Conservation (phyloP, 306 rosid species). For the Pueraria montana region DNA sequence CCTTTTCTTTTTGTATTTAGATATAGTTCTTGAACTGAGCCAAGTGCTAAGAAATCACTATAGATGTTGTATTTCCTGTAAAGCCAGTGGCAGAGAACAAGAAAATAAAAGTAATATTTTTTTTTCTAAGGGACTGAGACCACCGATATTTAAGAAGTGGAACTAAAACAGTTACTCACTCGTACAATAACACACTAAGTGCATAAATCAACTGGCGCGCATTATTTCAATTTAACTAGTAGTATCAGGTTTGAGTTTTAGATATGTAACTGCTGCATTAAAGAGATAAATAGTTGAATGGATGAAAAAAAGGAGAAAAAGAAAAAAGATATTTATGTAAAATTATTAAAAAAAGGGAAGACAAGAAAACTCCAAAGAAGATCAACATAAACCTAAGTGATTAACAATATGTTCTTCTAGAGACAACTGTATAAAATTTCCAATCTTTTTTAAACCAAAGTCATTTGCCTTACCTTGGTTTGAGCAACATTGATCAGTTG, state of each 20-base stretch:
- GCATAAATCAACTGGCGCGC: no score
- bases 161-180: no score
- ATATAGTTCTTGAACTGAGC: no score
- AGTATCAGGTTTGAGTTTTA: no score
- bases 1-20: no score
- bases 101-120: background rate
- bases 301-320: no score
- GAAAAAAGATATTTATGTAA: no score
- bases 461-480: conserved; percentile 51
- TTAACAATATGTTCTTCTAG: conserved; percentile 13
- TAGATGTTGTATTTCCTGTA: background rate
- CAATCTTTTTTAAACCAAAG: conserved; percentile 30
- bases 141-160: background rate
- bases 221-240: no score
- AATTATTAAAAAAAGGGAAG: background rate
- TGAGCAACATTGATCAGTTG: conserved; percentile 44
- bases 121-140: no score
- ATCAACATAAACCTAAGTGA: background rate
- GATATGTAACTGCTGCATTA: no score
- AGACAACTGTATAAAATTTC: background rate
- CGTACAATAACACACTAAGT: no score
- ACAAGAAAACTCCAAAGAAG: background rate
- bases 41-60: background rate
- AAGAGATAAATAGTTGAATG: no score
- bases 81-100: background rate